Evolutionary conservation across 2,329 filamentous ascomycete genomes (phyloP).

Genomic region (Aspergillus melleus): DNA sequence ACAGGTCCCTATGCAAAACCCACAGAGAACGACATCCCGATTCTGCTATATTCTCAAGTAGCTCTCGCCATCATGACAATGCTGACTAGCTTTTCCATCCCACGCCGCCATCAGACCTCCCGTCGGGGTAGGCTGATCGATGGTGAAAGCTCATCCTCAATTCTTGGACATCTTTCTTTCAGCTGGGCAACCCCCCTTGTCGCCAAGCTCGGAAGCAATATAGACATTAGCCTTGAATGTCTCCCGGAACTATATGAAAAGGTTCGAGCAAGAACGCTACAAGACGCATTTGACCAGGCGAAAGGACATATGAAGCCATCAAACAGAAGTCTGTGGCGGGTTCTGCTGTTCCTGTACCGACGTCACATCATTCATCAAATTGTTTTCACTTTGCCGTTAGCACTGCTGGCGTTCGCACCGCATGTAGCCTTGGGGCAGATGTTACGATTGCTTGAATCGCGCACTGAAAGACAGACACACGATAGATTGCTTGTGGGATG

Average conservation of each 20-base stretch:
- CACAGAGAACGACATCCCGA: not conserved
- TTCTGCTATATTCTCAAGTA: not conserved
- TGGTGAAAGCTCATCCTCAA: not conserved
- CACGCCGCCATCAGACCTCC: not conserved
- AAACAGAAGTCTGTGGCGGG: too few relatives aligned
- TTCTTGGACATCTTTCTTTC: not conserved
- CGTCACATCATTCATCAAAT: not conserved
- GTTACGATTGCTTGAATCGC: constrained; percentile 62
- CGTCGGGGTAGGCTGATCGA: not conserved
- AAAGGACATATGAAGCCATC: not conserved
- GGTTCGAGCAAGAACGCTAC: not conserved
- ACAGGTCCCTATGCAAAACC: not conserved
- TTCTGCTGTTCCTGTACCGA: not conserved
- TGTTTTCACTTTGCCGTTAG: not conserved
- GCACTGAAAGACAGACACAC: constrained; percentile 46
- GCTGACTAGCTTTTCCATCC: not conserved
- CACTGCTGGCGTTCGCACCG: constrained; percentile 62
- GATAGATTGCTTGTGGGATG: constrained; percentile 63
- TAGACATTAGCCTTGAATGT: not conserved
- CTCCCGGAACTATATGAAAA: constrained; percentile 1
- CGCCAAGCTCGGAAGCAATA: not conserved
- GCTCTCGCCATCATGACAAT: not conserved
- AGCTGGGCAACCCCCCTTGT: not conserved
- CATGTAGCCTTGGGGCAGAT: constrained; percentile 69
- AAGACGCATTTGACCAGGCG: not conserved